Evolutionary conservation across 257 asterid species (phyloP).

Genomic region (Solanum peruvianum): DNA sequence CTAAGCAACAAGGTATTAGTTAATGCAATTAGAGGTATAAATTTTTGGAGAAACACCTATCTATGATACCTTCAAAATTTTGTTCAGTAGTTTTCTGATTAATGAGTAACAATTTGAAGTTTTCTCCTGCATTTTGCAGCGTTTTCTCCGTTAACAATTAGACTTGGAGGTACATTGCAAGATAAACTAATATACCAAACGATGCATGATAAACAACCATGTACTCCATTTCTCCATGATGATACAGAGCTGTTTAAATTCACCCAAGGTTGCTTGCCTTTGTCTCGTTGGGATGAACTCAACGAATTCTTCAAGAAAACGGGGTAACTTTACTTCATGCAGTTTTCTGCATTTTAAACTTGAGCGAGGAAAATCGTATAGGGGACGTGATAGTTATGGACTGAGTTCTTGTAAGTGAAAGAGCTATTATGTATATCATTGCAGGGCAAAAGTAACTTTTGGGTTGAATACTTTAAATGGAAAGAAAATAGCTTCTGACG

Average conservation of each 20-base stretch:
- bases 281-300: constrained; percentile 78
- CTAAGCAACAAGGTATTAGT: constrained; percentile 47
- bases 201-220: constrained; percentile 21
- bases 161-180: constrained; percentile 91
- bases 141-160: constrained; percentile 61
- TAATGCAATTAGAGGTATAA: constrained; percentile 63
- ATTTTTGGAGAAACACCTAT: not conserved
- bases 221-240: constrained; percentile 29
- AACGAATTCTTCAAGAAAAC: constrained; percentile 45
- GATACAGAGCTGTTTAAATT: constrained; percentile 51
- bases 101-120: not conserved
- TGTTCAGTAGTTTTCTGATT: not conserved
- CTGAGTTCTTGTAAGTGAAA: not conserved
- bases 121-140: constrained; percentile 33
- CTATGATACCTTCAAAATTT: not conserved
- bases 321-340: constrained; percentile 33
- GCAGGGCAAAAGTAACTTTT: constrained; percentile 58
- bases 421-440: not conserved
- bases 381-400: not conserved
- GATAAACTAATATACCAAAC: constrained; percentile 60
- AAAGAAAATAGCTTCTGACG: constrained; percentile 27
- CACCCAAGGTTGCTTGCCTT: constrained; percentile 61
- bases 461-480: constrained; percentile 75
- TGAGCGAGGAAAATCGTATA: not conserved
- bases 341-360: not conserved